These are phyloP conservation scores for Cladophialophora bantiana DNA, from an alignment of 2,329 filamentous ascomycete genomes.

Conservation along the genomic window DNA sequence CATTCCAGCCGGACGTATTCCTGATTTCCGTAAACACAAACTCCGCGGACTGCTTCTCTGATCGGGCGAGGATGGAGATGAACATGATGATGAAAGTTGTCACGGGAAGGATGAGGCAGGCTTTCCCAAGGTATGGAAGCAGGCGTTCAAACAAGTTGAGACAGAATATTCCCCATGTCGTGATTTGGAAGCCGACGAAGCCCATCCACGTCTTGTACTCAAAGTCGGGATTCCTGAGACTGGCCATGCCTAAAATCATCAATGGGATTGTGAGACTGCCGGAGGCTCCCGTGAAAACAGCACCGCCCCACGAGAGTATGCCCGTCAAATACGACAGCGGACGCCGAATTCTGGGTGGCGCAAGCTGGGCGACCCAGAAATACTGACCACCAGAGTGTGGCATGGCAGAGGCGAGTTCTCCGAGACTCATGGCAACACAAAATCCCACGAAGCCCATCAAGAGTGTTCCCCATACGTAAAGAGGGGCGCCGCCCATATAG, in stretches of 20 bases:
- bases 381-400: conserved; percentile 57
- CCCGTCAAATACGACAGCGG: conserved; percentile 58
- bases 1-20: conserved; percentile 42
- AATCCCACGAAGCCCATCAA: conserved; percentile 50
- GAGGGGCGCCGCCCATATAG: conserved; percentile 4
- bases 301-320: conserved; percentile 63
- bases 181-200: conserved; percentile 37
- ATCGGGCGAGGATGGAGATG: conserved; percentile 40
- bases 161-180: conserved; percentile 20
- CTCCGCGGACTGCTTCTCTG: conserved; percentile 30
- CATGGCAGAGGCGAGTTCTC: conserved; percentile 56
- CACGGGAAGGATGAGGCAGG: conserved; percentile 31
- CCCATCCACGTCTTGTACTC: conserved; percentile 35
- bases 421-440: conserved; percentile 60
- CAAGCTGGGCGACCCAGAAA: conserved; percentile 43
- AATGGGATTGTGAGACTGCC: conserved; percentile 22
- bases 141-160: conserved; percentile 28
- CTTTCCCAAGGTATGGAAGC: conserved; percentile 23
- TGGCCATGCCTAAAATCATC: conserved; percentile 26
- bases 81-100: conserved; percentile 40
- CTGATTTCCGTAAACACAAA: conserved; percentile 34
- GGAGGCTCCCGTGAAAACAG: conserved; percentile 59
- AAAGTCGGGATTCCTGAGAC: conserved; percentile 31
- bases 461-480: conserved; percentile 13
- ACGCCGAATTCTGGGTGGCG: conserved; percentile 54